Percentiles rank a stretch among this genome's conserved stretches.
Evolutionary conservation across 2,329 filamentous ascomycete genomes (phyloP).

Genomic region (Apiospora koreana): DNA sequence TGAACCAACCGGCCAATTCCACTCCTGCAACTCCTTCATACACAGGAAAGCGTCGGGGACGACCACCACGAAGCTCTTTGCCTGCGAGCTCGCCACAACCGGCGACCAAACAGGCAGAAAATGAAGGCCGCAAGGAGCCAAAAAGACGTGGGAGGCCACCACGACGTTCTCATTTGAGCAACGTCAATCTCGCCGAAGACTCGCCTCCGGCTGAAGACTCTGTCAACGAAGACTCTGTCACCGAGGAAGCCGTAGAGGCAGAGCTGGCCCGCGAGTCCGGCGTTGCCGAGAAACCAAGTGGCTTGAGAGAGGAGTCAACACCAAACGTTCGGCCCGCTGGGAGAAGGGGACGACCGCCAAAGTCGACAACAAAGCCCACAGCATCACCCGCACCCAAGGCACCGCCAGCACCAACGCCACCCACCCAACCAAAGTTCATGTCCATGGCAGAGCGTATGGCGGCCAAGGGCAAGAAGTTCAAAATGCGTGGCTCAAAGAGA

Average conservation of each 20-base stretch:
- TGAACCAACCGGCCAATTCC: slow-evolving; percentile 31
- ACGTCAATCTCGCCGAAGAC: slow-evolving; percentile 23
- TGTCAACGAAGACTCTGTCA: slow-evolving; percentile 19
- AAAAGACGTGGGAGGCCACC: slow-evolving; percentile 32
- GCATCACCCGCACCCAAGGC: slow-evolving; percentile 16
- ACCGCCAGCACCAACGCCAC: slow-evolving; percentile 17
- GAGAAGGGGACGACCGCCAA: slow-evolving; percentile 31
- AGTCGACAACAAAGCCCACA: slow-evolving; percentile 14
- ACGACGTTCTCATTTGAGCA: slow-evolving; percentile 30
- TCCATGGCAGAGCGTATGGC: slow-evolving; percentile 61
- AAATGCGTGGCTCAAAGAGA: slow-evolving; percentile 39
- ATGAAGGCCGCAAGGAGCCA: slow-evolving; percentile 2
- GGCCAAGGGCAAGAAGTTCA: slow-evolving; percentile 54
- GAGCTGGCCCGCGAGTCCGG: slow-evolving; percentile 34
- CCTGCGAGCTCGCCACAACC: not conserved
- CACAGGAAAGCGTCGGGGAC: slow-evolving; percentile 29
- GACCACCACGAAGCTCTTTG: slow-evolving; percentile 27
- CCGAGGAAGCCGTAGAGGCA: slow-evolving; percentile 29
- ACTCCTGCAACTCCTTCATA: slow-evolving; percentile 18
- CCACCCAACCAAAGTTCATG: slow-evolving; percentile 37
- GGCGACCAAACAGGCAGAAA: not conserved
- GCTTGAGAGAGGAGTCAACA: not conserved
- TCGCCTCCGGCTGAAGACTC: slow-evolving; percentile 25
- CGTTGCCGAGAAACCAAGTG: slow-evolving; percentile 16
- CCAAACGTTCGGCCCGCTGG: slow-evolving; percentile 20